Conservation (phyloP, 345 rosid species). For the Clarkia xantiana region DNA sequence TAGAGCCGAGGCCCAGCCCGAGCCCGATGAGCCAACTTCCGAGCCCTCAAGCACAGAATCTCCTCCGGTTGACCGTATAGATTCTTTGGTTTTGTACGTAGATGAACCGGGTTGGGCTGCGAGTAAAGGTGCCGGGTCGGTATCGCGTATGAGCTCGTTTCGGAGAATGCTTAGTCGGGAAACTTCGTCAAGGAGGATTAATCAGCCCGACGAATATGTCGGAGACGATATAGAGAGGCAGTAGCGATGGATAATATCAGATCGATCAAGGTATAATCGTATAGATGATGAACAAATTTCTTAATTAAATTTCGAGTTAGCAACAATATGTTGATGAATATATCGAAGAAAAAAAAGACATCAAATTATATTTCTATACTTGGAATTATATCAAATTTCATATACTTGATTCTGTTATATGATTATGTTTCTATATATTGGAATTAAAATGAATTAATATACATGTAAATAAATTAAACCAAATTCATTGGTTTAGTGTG, state of each 20-base stretch:
- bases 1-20: constrained; percentile 52
- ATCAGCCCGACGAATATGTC: constrained; percentile 17
- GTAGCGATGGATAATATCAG: too few relatives aligned
- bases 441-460: too few relatives aligned
- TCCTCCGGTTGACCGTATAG: constrained; percentile 12
- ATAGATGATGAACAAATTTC: neutral
- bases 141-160: constrained; percentile 27
- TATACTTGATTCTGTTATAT: too few relatives aligned
- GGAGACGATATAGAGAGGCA: constrained; percentile 33
- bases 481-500: too few relatives aligned
- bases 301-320: too few relatives aligned
- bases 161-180: constrained; percentile 27
- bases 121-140: constrained; percentile 13
- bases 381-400: too few relatives aligned
- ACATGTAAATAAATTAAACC: too few relatives aligned
- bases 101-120: constrained; percentile 13
- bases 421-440: too few relatives aligned
- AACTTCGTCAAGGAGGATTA: constrained; percentile 28
- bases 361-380: too few relatives aligned
- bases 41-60: constrained; percentile 13
- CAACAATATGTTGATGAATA: too few relatives aligned
- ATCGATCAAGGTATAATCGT: constrained; percentile 2
- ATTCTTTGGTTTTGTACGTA: neutral
- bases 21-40: constrained; percentile 29
- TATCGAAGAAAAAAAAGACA: too few relatives aligned